Base-by-base conservation (phyloP, 768 basidiomycete species). In the Lepiota brunneoincarnata region DNA sequence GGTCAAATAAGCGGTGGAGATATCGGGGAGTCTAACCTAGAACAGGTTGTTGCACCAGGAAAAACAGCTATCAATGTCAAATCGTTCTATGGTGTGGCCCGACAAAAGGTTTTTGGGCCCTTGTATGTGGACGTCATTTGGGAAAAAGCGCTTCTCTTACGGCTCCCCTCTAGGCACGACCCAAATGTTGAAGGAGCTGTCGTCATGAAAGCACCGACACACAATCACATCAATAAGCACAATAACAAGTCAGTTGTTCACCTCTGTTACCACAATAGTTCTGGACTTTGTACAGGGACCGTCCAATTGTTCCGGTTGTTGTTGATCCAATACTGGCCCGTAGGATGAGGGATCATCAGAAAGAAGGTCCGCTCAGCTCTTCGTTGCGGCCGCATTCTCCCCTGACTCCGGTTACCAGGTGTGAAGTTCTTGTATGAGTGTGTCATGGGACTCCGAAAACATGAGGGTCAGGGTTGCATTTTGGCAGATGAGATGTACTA, bases 391-490 rank as follows among this genome's bases (percentile, higher is more conserved):
- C 38, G 47, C 15, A 21, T 52, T 47, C 10, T 56, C 31, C 51
- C 40, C 39, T 15, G 56, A 24, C 39, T 41, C 46, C 24, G 43
- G 12, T 38, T 6, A 21, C 4, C 52, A 87, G 87, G 91, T 26
- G 79, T 93, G 31, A 81, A 82, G 65, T 99, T 99, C 69, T 72
- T 99, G 75, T 99, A 99, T 64, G 92, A 95, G 64, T 92, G 88
- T 63, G 89, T 95, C 15, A 98, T 98, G 93, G 95, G 94, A 9
- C 73, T 97, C 63, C 80, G 91, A 50, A 89, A 86, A 66, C 91
- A 93, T 57, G 93, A 95, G 68, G 90, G 93, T 1, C 84, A 91
- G 64, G 96, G 96, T 1, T 95, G 93, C 61, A 97, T 99, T 59
- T 79, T 99, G 31, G 97, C 96, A 1, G 97, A 99, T 69, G 97